Evolutionary conservation across 2,329 filamentous ascomycete species (phyloP), one percentile per base, ranked within the genome.

Genomic region (Verticillium alfalfae): DNA sequence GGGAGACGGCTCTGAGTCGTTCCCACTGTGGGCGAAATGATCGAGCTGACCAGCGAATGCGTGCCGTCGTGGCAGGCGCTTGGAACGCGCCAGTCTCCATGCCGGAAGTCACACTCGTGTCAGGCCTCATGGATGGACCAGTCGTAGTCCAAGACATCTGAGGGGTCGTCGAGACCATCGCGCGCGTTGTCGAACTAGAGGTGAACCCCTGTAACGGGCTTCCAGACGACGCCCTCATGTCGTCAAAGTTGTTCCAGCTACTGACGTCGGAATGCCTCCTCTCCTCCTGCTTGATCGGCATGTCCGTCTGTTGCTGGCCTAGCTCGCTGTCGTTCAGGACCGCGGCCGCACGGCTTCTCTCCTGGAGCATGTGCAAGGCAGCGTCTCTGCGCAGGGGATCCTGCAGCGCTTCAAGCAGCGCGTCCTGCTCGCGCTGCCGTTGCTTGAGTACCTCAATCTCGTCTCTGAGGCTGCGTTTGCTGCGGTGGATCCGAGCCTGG

Each of bases 381-480:
- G 22, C 26, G 12, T 58, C 57, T 16, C 57, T 39, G 7, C 57
- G 37, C 39, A 49, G 39, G 9, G 57, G 57, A 18, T 58, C 34
- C 4, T 60, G 1, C 8, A 61, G 37, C 1, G 57, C 59, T 16
- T 38, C 36, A 8, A 64, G 52, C 0, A 61, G 26, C 9, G 54
- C 22, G 0, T 60, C 59, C 5, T 56, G 57, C 9, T 57, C 57
- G 2, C 26, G 22, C 9, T 61, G 61, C 1, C 34, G 34, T 2
- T 26, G n/a, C 26, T 26, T 61, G 13, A 61, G 38, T 2, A 8
- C 26, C 5, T 58, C 9, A 5, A 60, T 8, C n/a, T 60, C 57
- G 6, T 36, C 41, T 16, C 55, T 37, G 1, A 64, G 31, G 2
- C 57, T 63, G 9, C 54, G 59, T 13, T 61, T 64, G 15, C 56